Base-by-base conservation (phyloP, 495 filamentous ascomycete species). In the Endocarpon pusillum region DNA sequence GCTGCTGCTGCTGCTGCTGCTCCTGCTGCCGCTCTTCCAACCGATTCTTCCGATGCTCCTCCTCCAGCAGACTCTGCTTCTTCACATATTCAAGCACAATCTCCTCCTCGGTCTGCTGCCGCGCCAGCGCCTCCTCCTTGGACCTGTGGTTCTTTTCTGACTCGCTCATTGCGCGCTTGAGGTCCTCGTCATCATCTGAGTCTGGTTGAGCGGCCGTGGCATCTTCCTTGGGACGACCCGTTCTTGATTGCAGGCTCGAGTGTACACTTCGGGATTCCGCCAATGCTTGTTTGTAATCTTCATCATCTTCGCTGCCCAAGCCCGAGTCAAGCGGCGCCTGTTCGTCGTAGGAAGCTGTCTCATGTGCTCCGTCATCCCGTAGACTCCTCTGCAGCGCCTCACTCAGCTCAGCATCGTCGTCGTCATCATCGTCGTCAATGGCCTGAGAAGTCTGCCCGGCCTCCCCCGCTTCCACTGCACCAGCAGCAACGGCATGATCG, bases 41-140 rank as follows among this genome's bases (percentile, higher is more conserved):
- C n/a, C n/a, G n/a, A n/a, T 25, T 25, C 23, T 42, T 46, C 23
- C 55, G 47, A 46, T 61, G 64, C 42, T 68, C 60, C 35, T 71
- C 68, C 54, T 84, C 79, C 0, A 66, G 63, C 15, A 82, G 44
- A 53, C 79, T 83, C 53, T 83, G 77, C 53, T 69, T 73, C 58
- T 73, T 80, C n/a, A 82, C 64, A 49, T 79, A 81, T 39, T 81
- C 74, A 48, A 86, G 45, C 18, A 86, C 66, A 39, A 79, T 68
- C 19, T 79, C 70, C 47, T 84, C 79, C 51, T 84, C 80, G 0
- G 61, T 66, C 42, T 48, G 62, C 33, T 58, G 46, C 38, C 55
- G 59, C 18, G 42, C 45, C 17, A 67, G 46, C 9, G 55, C 56
- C 3, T 49, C 41, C 39, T 51, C 44, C 21, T 54, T 40, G 25